phyloP scores from a whole-genome alignment of 31 red algal genomes.

The Asparagopsis taxiformis region DNA sequence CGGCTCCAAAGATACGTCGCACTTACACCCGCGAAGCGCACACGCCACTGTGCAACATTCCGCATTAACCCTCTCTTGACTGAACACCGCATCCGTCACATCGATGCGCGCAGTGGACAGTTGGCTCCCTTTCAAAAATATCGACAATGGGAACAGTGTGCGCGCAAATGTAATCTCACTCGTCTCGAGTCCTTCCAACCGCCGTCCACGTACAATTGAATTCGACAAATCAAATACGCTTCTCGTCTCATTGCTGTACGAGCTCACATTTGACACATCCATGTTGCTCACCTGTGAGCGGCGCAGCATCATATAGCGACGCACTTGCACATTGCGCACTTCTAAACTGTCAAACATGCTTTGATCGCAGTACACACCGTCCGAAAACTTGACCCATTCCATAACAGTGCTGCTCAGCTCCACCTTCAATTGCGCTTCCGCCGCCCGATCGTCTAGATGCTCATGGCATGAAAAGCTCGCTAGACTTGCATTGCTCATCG shows the following conservation, averaged over 20 bases:
- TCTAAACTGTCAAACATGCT: conserved; percentile 16
- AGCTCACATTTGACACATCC: conserved; percentile 21
- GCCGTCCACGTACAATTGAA: conserved; percentile 15
- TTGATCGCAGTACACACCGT: conserved; percentile 49
- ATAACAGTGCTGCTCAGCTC: conserved; percentile 20
- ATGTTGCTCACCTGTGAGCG: conserved; percentile 26
- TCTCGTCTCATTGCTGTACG: conserved; percentile 17
- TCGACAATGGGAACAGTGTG: conserved; percentile 26
- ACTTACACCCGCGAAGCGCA: conserved; percentile 20
- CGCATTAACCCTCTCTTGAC: conserved; percentile 15
- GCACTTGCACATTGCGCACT: conserved; percentile 4
- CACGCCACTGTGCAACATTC: conserved; percentile 49
- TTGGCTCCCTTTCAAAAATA: conserved; percentile 31
- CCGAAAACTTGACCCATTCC: conserved; percentile 20
- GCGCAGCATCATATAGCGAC: conserved; percentile 22
- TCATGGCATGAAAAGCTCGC: conserved; percentile 23
- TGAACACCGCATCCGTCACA: conserved; percentile 22
- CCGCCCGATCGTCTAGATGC: not conserved
- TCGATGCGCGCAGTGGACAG: conserved; percentile 26
- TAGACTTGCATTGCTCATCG: conserved; percentile 7
- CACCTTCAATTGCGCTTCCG: conserved; percentile 1
- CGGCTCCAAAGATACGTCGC: conserved; percentile 29
- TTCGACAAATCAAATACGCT: conserved; percentile 35
- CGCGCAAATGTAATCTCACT: conserved; percentile 23
- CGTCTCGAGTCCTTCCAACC: conserved; percentile 23